Percentiles rank a stretch among this genome's conserved stretches.
Conservation (phyloP, 169 alveolate genomes). For the Cryptosporidium muris region DNA sequence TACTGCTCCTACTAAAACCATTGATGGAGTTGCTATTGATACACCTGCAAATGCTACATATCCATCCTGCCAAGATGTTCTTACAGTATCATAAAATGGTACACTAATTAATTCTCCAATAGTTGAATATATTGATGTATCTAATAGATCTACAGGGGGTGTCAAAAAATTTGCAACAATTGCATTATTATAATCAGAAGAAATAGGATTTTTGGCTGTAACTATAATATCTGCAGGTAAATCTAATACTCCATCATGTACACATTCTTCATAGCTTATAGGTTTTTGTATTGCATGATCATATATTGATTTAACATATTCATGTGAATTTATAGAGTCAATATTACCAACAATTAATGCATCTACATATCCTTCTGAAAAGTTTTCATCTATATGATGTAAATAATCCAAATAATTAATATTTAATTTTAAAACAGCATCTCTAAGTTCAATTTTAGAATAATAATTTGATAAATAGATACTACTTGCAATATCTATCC, state of each 20-base stretch:
- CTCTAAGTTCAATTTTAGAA: conserved; percentile 45
- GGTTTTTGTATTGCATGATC: background rate
- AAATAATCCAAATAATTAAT: conserved; percentile 31
- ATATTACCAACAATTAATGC: conserved; percentile 53
- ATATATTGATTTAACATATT: conserved; percentile 1
- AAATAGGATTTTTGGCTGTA: conserved; percentile 46
- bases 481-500: conserved; percentile 44
- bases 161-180: conserved; percentile 45
- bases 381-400: background rate
- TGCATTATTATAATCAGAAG: conserved; percentile 46
- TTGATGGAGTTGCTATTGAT: conserved; percentile 22
- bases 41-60: conserved; percentile 59
- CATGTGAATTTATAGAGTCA: background rate
- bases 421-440: conserved; percentile 8
- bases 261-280: conserved; percentile 16
- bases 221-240: conserved; percentile 17
- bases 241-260: conserved; percentile 35
- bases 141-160: conserved; percentile 46
- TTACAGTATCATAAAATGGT: conserved; percentile 36
- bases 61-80: conserved; percentile 71
- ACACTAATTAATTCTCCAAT: conserved; percentile 42
- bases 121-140: conserved; percentile 38
- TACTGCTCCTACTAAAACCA: conserved; percentile 43
- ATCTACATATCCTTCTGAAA: conserved; percentile 37
- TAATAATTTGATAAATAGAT: conserved; percentile 42